Conservation (phyloP, 1,139 yeast genomes). For the Pichia sp. region DNA sequence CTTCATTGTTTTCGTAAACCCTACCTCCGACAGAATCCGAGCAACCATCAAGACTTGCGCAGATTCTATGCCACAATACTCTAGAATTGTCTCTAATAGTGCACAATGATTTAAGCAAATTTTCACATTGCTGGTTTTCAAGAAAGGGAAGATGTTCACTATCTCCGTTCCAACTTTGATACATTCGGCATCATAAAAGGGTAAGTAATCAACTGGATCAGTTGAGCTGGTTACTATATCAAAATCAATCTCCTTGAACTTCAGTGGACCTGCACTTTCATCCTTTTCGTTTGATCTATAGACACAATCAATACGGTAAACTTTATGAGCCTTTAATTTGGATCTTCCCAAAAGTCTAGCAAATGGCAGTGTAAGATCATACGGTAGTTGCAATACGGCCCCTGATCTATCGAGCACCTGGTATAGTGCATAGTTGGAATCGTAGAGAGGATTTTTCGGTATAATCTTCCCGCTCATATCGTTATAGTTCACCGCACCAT, state of each 20-base stretch:
- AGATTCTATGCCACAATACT: conserved; percentile 70
- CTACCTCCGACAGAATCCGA: conserved; percentile 66
- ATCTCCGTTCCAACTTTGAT: conserved; percentile 76
- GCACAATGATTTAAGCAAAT: conserved; percentile 75
- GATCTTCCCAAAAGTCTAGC: conserved; percentile 74
- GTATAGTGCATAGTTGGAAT: conserved; percentile 53
- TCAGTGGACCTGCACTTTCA: conserved; percentile 65
- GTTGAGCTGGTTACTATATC: conserved; percentile 55
- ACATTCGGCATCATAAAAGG: conserved; percentile 79
- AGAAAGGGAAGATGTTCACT: conserved; percentile 55
- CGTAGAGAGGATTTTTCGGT: conserved; percentile 73
- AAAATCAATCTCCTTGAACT: conserved; percentile 76
- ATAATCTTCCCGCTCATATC: conserved; percentile 55
- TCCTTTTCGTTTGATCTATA: conserved; percentile 56
- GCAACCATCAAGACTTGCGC: conserved; percentile 65
- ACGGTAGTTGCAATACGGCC: conserved; percentile 78
- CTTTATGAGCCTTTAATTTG: conserved; percentile 49
- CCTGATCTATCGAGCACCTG: conserved; percentile 84
- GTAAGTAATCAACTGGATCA: conserved; percentile 32
- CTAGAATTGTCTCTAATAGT: conserved; percentile 65
- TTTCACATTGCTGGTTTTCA: conserved; percentile 44
- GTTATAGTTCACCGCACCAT: conserved; percentile 80
- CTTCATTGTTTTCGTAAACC: conserved; percentile 58
- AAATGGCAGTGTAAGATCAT: conserved; percentile 81
- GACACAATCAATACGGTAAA: conserved; percentile 73